Conservation (phyloP, 176 grass and related monocot genomes). For the Phoenix roebelenii region DNA sequence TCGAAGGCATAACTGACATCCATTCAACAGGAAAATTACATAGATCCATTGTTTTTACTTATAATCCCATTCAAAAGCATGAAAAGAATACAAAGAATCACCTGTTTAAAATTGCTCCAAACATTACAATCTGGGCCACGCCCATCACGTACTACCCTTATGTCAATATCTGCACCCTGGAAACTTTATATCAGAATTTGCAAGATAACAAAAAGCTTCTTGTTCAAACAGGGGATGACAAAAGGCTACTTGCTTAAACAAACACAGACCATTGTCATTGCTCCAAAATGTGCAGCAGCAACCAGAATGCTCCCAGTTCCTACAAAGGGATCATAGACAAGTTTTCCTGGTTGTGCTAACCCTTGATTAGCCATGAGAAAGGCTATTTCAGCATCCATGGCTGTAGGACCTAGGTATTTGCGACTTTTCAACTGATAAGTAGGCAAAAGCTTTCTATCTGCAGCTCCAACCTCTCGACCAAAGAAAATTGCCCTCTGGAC, state of each 20-base stretch:
- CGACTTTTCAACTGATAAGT: slow-evolving; percentile 89
- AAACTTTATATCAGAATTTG: slow-evolving; percentile 32
- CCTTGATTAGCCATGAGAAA: slow-evolving; percentile 98
- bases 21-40: no score
- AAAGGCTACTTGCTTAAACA: background rate
- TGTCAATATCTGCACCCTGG: slow-evolving; percentile 99
- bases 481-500: slow-evolving; percentile 72
- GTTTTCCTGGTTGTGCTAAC: slow-evolving; percentile 44
- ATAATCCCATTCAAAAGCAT: background rate
- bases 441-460: slow-evolving; percentile 78
- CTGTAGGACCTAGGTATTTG: slow-evolving; percentile 79
- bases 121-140: slow-evolving; percentile 90
- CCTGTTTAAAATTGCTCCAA: slow-evolving; percentile 99
- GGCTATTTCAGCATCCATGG: slow-evolving; percentile 93
- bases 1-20: no score
- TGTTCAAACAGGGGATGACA: background rate
- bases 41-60: no score
- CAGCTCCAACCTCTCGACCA: slow-evolving; percentile 73
- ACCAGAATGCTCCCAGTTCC: slow-evolving; percentile 90
- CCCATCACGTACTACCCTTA: slow-evolving; percentile 94
- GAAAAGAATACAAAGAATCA: slow-evolving; percentile 10
- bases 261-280: slow-evolving; percentile 88
- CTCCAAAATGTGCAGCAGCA: slow-evolving; percentile 91
- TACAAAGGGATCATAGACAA: slow-evolving; percentile 92
- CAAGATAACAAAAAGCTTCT: slow-evolving; percentile 1